A percentile compares a stretch with the other conserved stretches of the same genome.
phyloP scores from a whole-genome alignment of 371 early-diverging fungal genomes.

The Lichtheimia ornata region DNA sequence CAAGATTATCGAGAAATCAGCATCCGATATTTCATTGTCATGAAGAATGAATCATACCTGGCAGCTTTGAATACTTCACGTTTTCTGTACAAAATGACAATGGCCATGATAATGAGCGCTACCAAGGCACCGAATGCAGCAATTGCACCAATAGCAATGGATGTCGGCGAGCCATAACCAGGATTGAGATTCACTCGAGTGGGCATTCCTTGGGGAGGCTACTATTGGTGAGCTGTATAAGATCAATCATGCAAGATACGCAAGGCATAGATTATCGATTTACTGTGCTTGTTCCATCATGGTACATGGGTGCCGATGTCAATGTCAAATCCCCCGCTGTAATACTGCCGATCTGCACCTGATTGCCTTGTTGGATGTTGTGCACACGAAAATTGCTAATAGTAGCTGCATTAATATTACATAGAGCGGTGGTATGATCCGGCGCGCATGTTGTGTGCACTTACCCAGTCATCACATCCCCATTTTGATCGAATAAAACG shows the following conservation, averaged over 20 bases:
- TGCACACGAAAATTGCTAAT: conserved; percentile 50
- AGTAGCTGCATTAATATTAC: not conserved
- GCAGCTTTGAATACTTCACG: conserved; percentile 56
- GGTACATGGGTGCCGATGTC: conserved; percentile 52
- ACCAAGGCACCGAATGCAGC: conserved; percentile 42
- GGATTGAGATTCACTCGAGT: conserved; percentile 34
- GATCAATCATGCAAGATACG: too few relatives aligned
- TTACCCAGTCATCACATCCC: conserved; percentile 51
- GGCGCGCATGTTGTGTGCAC: not conserved
- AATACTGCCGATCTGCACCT: conserved; percentile 47
- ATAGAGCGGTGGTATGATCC: not conserved
- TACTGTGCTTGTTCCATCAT: conserved; percentile 44
- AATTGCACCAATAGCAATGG: conserved; percentile 40
- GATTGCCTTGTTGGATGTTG: conserved; percentile 52
- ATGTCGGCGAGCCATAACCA: conserved; percentile 40
- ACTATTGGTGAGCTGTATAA: conserved; percentile 14
- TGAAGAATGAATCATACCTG: conserved; percentile 32
- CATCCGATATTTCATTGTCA: not conserved
- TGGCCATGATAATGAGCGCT: conserved; percentile 30
- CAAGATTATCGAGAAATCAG: not conserved
- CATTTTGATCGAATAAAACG: conserved; percentile 56
- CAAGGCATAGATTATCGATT: not conserved
- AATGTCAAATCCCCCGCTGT: conserved; percentile 51
- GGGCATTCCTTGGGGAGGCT: conserved; percentile 38
- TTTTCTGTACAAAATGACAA: conserved; percentile 45